Conservation (phyloP, 192 early-diverging fungal genomes). For the Thoreauomyces humboldtii region DNA sequence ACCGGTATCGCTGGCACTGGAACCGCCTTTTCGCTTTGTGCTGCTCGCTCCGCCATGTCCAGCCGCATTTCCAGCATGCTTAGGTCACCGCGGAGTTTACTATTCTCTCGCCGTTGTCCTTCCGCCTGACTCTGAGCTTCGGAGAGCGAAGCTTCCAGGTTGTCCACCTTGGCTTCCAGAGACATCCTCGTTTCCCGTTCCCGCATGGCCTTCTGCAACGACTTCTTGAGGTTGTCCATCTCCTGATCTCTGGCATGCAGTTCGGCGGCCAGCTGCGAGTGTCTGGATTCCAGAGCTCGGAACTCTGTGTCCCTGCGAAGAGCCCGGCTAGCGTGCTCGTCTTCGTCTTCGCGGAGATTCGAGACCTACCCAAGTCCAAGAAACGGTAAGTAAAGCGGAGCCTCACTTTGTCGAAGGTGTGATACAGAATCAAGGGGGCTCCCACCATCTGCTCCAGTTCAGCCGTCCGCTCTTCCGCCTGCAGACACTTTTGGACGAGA, state of each 20-base stretch:
- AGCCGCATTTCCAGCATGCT: neutral
- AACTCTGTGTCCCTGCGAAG: neutral
- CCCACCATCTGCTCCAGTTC: constrained; percentile 8
- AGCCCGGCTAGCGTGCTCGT: neutral
- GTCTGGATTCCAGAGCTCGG: neutral
- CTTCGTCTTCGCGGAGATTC: neutral
- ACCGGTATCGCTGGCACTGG: neutral
- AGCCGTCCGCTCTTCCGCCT: neutral
- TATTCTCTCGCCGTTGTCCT: neutral
- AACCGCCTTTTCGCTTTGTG: neutral
- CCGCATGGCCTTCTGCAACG: neutral
- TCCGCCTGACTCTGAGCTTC: neutral
- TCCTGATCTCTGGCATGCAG: neutral
- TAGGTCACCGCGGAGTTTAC: neutral
- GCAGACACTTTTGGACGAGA: neutral
- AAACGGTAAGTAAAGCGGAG: too few species aligned
- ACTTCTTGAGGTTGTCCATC: neutral
- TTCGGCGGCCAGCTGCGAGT: neutral
- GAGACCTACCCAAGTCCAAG: neutral
- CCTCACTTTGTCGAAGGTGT: too few species aligned
- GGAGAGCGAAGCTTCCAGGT: neutral
- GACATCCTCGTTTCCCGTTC: neutral
- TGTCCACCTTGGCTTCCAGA: neutral
- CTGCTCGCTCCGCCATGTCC: neutral
- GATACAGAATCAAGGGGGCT: neutral